phyloP scores from a whole-genome alignment of 1,284 basidiomycete genomes.

The Kalmanozyma brasiliensis region DNA sequence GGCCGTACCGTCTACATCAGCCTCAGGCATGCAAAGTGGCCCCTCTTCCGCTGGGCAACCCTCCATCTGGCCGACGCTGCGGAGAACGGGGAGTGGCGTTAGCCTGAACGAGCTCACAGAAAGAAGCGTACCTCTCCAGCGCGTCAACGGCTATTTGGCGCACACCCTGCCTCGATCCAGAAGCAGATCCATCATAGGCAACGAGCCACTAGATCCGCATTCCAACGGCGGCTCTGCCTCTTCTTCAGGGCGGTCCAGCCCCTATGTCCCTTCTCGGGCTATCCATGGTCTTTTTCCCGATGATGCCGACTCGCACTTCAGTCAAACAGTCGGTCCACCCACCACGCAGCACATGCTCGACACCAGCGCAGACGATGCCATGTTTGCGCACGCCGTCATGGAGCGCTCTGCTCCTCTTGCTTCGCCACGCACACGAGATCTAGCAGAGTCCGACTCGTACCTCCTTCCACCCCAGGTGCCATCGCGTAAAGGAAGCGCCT shows the following conservation, averaged over 20 bases:
- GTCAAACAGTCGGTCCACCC: slow-evolving; percentile 9
- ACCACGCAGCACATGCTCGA: slow-evolving; percentile 26
- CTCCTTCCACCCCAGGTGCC: slow-evolving; percentile 12
- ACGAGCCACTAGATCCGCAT: background rate
- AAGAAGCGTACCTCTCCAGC: slow-evolving; percentile 14
- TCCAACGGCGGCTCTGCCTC: slow-evolving; percentile 10
- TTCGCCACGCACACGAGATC: slow-evolving; percentile 1
- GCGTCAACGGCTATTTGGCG: background rate
- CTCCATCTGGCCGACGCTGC: slow-evolving; percentile 4
- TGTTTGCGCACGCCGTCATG: slow-evolving; percentile 46
- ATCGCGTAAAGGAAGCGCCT: slow-evolving; percentile 24
- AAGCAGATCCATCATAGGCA: slow-evolving; percentile 11
- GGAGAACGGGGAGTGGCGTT: slow-evolving; percentile 25
- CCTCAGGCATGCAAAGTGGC: slow-evolving; percentile 32
- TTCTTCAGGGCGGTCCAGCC: slow-evolving; percentile 16
- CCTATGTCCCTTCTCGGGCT: slow-evolving; percentile 3
- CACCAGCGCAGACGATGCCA: slow-evolving; percentile 22
- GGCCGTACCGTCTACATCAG: slow-evolving; percentile 13
- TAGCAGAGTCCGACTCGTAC: background rate
- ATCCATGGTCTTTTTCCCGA: slow-evolving; percentile 9
- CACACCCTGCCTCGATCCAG: slow-evolving; percentile 7
- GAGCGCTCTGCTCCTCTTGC: slow-evolving; percentile 7
- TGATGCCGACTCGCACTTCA: background rate
- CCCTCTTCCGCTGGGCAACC: slow-evolving; percentile 11
- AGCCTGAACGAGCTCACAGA: slow-evolving; percentile 35